Percentiles rank a stretch among this genome's conserved stretches.
Evolutionary conservation across 495 filamentous ascomycete genomes (phyloP).

Genomic region (Neurospora sp.): DNA sequence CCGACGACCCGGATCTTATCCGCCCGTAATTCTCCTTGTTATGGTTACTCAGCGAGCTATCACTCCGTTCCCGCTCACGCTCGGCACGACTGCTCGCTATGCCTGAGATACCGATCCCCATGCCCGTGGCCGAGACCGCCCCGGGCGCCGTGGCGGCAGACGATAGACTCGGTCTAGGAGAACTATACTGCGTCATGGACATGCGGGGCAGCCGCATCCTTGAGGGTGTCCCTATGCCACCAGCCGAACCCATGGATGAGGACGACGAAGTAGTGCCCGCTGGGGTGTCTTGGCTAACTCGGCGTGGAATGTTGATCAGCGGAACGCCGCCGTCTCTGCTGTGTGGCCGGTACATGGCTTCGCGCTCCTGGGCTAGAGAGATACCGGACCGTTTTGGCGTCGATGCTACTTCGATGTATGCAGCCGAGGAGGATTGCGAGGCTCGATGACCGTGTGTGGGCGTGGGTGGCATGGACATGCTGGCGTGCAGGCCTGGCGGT

Average conservation of each 20-base stretch:
- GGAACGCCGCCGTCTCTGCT: constrained; percentile 35
- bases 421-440: constrained; percentile 21
- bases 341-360: constrained; percentile 32
- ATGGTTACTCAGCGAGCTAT: constrained; percentile 13
- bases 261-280: not conserved
- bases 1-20: constrained; percentile 12
- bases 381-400: constrained; percentile 33
- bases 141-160: constrained; percentile 10
- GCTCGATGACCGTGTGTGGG: constrained; percentile 35
- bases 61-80: constrained; percentile 8
- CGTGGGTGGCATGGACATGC: constrained; percentile 36
- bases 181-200: constrained; percentile 17
- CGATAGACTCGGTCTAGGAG: constrained; percentile 22
- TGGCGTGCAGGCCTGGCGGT: constrained; percentile 35
- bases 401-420: constrained; percentile 36
- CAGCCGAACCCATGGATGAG: constrained; percentile 10
- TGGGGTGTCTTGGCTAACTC: constrained; percentile 23
- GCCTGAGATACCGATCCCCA: not conserved
- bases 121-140: not conserved
- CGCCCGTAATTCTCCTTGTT: constrained; percentile 18
- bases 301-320: constrained; percentile 29
- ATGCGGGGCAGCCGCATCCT: constrained; percentile 31
- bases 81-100: not conserved
- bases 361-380: constrained; percentile 30
- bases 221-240: not conserved